phyloP scores from a whole-genome alignment of 2,329 filamentous ascomycete species.

The Fusarium tupiense region DNA sequence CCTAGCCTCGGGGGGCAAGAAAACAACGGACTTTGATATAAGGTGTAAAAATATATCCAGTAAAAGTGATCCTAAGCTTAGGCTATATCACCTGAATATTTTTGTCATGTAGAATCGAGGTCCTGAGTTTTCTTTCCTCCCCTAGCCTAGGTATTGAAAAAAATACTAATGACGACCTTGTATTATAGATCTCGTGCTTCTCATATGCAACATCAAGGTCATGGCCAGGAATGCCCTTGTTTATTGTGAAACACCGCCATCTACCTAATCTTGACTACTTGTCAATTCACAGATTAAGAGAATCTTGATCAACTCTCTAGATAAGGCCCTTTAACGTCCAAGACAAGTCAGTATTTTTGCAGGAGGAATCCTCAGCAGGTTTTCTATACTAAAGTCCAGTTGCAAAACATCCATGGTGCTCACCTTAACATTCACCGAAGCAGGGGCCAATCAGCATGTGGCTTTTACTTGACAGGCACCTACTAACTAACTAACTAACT shows the following conservation, averaged over 20 bases:
- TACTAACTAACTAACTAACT: background rate
- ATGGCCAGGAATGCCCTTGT: background rate
- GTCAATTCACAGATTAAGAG: background rate
- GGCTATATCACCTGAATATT: too few relatives aligned
- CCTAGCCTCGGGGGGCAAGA: too few relatives aligned
- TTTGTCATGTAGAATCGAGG: too few relatives aligned
- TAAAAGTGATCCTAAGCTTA: too few relatives aligned
- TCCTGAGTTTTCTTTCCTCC: too few relatives aligned
- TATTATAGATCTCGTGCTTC: background rate
- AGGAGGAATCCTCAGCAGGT: background rate
- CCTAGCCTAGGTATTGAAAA: too few relatives aligned
- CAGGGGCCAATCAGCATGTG: constrained; percentile 17
- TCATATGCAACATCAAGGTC: background rate
- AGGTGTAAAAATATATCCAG: too few relatives aligned
- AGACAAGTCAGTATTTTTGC: background rate
- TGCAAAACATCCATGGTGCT: background rate
- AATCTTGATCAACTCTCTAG: background rate
- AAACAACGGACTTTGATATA: too few relatives aligned
- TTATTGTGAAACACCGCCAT: background rate
- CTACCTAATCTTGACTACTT: background rate
- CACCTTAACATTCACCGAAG: background rate
- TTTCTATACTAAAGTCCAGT: too few relatives aligned
- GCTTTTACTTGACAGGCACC: background rate
- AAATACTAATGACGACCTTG: background rate
- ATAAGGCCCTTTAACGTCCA: background rate